A percentile compares a stretch with the other conserved stretches of the same genome.
Conservation (phyloP, 495 filamentous ascomycete species). For the Viridothelium virens region DNA sequence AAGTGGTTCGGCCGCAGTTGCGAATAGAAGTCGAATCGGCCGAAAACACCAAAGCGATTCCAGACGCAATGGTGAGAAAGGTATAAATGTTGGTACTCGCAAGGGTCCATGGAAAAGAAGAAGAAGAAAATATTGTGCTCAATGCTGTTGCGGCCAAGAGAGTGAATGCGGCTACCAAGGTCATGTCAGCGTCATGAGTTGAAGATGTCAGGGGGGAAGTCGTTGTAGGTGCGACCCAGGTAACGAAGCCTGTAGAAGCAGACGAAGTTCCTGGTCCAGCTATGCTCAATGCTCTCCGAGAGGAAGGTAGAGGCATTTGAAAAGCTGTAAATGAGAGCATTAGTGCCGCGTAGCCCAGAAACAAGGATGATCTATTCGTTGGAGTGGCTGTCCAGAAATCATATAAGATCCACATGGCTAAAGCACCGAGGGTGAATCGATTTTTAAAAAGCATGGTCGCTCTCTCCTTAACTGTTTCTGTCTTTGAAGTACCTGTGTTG, state of each 20-base stretch:
- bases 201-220: not conserved
- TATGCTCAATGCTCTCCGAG: constrained; percentile 6
- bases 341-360: constrained; percentile 44
- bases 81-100: constrained; percentile 13
- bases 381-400: constrained; percentile 14
- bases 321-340: constrained; percentile 39
- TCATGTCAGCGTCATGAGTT: not conserved
- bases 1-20: not conserved
- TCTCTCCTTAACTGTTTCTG: not conserved
- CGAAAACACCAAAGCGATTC: constrained; percentile 27
- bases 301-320: constrained; percentile 39
- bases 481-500: not conserved
- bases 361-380: constrained; percentile 18
- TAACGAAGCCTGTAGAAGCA: not conserved
- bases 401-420: constrained; percentile 17
- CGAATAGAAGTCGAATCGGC: constrained; percentile 26
- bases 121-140: not conserved
- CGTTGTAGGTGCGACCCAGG: constrained; percentile 4
- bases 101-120: constrained; percentile 12
- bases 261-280: constrained; percentile 9
- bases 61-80: constrained; percentile 25
- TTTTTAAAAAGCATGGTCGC: not conserved
- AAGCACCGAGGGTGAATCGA: not conserved
- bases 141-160: not conserved
- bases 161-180: not conserved